These are phyloP conservation scores for Juglanconis oblonga DNA, from an alignment of 2,329 filamentous ascomycete species.

Conservation along the genomic window DNA sequence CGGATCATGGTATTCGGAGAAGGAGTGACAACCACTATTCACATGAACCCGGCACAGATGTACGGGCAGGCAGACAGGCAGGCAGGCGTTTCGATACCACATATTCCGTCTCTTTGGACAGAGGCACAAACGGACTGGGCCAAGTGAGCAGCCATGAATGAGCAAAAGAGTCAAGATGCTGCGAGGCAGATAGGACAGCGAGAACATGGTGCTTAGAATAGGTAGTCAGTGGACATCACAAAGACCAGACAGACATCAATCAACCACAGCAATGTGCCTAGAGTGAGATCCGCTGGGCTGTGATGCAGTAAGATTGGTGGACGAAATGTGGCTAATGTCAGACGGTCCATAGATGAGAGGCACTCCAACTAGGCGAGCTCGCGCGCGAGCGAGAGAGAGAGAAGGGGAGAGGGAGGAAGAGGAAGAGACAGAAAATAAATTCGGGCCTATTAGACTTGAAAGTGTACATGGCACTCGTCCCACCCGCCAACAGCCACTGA, in stretches of 20 bases:
- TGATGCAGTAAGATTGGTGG: too few relatives aligned
- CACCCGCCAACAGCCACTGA: too few relatives aligned
- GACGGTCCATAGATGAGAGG: too few relatives aligned
- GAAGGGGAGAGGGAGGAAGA: too few relatives aligned
- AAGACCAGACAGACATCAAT: not conserved
- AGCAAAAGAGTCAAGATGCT: not conserved
- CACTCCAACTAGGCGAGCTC: too few relatives aligned
- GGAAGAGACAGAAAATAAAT: too few relatives aligned
- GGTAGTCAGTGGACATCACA: not conserved
- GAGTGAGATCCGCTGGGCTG: too few relatives aligned
- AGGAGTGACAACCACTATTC: not conserved
- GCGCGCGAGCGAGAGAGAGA: too few relatives aligned
- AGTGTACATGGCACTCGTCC: too few relatives aligned
- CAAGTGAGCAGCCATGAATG: not conserved
- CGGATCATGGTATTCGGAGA: not conserved
- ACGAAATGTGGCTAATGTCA: too few relatives aligned
- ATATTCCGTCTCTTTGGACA: not conserved
- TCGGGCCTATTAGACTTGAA: too few relatives aligned
- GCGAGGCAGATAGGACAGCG: not conserved
- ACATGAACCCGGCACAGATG: not conserved
- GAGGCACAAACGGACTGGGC: not conserved
- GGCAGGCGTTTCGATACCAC: slow-evolving; percentile 5
- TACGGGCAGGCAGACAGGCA: not conserved
- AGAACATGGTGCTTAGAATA: not conserved
- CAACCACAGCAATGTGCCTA: not conserved